Conservation (phyloP, 1,139 yeast species). For the Pichia sp. region DNA sequence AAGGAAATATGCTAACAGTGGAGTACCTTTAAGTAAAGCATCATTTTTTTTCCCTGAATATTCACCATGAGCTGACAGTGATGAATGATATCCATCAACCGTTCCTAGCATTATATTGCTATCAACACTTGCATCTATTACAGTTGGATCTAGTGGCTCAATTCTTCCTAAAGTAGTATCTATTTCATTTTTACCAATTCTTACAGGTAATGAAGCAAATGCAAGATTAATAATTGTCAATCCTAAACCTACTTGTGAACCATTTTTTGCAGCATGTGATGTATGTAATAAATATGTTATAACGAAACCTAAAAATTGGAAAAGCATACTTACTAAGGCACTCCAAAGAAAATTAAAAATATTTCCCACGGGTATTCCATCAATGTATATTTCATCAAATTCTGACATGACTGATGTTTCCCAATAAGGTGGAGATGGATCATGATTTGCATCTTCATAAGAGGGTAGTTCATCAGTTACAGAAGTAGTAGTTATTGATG, state of each 20-base stretch:
- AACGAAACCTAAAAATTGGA: constrained; percentile 90
- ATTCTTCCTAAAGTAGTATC: constrained; percentile 34
- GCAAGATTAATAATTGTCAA: constrained; percentile 77
- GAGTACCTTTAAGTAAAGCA: constrained; percentile 27
- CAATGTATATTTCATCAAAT: constrained; percentile 88
- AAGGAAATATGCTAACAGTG: constrained; percentile 49
- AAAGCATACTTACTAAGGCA: constrained; percentile 76
- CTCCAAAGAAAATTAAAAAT: constrained; percentile 87
- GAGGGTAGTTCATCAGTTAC: constrained; percentile 66
- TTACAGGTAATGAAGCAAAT: constrained; percentile 59
- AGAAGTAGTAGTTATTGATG: constrained; percentile 37
- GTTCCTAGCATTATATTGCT: constrained; percentile 35
- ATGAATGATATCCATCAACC: constrained; percentile 42
- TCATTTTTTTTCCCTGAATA: constrained; percentile 3
- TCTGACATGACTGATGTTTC: constrained; percentile 83
- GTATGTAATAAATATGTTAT: constrained; percentile 89
- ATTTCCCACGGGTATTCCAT: constrained; percentile 96
- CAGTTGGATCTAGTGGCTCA: constrained; percentile 51
- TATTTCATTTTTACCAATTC: constrained; percentile 5
- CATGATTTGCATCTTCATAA: constrained; percentile 93
- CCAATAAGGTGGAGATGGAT: constrained; percentile 96
- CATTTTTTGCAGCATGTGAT: constrained; percentile 95
- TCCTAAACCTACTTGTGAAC: constrained; percentile 91
- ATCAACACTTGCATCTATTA: constrained; percentile 36
- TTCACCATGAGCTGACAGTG: constrained; percentile 28